A percentile compares a stretch with the other conserved stretches of the same genome.
phyloP scores from a whole-genome alignment of 1,139 yeast genomes.

The Arxiozyma slooffiae region DNA sequence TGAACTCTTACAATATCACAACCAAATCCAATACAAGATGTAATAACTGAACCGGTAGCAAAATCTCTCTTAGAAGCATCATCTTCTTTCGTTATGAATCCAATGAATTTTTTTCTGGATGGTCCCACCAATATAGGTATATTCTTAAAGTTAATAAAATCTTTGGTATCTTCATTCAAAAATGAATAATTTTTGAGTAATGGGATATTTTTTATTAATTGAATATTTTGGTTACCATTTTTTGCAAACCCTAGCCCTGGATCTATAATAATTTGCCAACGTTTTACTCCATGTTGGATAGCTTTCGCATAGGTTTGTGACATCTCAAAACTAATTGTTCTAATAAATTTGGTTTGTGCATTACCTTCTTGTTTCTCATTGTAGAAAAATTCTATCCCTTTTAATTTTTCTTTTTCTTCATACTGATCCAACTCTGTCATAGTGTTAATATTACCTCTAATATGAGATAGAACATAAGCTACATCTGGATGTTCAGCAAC shows the following conservation, averaged over 20 bases:
- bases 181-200: constrained; percentile 45
- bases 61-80: constrained; percentile 52
- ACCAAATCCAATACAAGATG: constrained; percentile 64
- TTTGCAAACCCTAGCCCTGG: constrained; percentile 97
- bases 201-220: constrained; percentile 50
- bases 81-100: constrained; percentile 45
- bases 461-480: constrained; percentile 76
- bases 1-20: constrained; percentile 85
- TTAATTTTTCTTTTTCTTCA: constrained; percentile 29
- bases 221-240: constrained; percentile 54
- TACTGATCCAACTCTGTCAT: constrained; percentile 60
- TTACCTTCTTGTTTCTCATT: constrained; percentile 11
- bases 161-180: constrained; percentile 10
- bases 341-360: constrained; percentile 10
- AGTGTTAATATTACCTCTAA: constrained; percentile 69
- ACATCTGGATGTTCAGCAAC: constrained; percentile 55
- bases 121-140: constrained; percentile 72
- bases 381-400: constrained; percentile 1
- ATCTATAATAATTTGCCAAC: constrained; percentile 88
- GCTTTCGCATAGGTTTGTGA: constrained; percentile 49
- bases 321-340: constrained; percentile 58
- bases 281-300: constrained; percentile 49
- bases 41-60: constrained; percentile 70
- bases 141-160: constrained; percentile 23
- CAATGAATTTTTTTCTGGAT: constrained; percentile 79